These are phyloP conservation scores for Lasiosphaeris hirsuta DNA, from an alignment of 495 filamentous ascomycete genomes.

Conservation along the genomic window DNA sequence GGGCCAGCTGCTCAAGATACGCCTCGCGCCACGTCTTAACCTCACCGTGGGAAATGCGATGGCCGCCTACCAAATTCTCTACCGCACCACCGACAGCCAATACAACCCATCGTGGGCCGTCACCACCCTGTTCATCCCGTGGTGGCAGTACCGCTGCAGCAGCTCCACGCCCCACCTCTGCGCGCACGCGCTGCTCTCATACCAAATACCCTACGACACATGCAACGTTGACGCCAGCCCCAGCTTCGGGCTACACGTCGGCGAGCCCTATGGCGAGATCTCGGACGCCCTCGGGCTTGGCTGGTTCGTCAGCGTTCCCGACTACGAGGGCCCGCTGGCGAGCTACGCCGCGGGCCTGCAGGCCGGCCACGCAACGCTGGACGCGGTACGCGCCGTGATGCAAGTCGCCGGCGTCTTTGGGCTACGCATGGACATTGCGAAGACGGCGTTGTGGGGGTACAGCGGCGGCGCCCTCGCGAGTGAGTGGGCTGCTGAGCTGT, in stretches of 20 bases:
- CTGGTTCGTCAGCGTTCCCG: slow-evolving; percentile 46
- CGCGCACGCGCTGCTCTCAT: slow-evolving; percentile 36
- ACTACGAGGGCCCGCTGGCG: slow-evolving; percentile 44
- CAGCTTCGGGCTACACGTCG: slow-evolving; percentile 16
- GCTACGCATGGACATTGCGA: slow-evolving; percentile 16
- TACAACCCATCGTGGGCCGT: slow-evolving; percentile 46
- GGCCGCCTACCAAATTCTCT: slow-evolving; percentile 48
- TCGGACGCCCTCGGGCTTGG: slow-evolving; percentile 33
- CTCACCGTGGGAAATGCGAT: slow-evolving; percentile 30
- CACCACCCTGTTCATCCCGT: slow-evolving; percentile 47
- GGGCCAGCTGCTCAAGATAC: slow-evolving; percentile 45
- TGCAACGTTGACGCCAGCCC: slow-evolving; percentile 34
- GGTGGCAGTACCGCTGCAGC: slow-evolving; percentile 10
- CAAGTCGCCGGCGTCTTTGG: slow-evolving; percentile 9
- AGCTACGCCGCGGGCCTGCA: slow-evolving; percentile 39
- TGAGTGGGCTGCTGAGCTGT: slow-evolving; percentile 53
- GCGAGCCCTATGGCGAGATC: slow-evolving; percentile 27
- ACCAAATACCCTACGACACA: slow-evolving; percentile 46
- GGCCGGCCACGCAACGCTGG: slow-evolving; percentile 45
- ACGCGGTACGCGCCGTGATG: slow-evolving; percentile 43
- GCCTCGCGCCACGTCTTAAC: slow-evolving; percentile 40
- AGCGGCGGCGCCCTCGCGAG: slow-evolving; percentile 54
- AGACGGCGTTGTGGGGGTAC: slow-evolving; percentile 49
- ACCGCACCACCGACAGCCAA: slow-evolving; percentile 44
- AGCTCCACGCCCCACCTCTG: slow-evolving; percentile 10